Percentiles rank a stretch among this genome's conserved stretches.
Conservation (phyloP, 257 asterid species). For the Solanum clarkiae region DNA sequence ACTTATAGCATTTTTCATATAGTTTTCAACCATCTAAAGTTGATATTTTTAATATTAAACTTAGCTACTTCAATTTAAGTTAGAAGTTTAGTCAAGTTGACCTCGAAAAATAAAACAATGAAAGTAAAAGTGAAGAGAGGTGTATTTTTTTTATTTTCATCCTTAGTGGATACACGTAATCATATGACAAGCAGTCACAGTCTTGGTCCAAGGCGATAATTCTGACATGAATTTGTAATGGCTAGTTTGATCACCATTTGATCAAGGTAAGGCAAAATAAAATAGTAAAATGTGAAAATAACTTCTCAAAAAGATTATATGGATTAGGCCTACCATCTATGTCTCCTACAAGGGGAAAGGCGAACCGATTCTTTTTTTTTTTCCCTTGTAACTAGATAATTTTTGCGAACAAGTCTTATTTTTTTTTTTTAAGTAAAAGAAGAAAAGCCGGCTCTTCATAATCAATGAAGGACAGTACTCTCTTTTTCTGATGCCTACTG, state of each 20-base stretch:
- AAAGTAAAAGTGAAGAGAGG: too few relatives aligned
- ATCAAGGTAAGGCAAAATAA: background rate
- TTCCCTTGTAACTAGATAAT: background rate
- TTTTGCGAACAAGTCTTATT: background rate
- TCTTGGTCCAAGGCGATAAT: background rate
- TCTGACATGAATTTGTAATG: background rate
- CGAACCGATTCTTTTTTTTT: background rate
- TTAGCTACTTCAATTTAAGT: too few relatives aligned
- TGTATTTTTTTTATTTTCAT: background rate
- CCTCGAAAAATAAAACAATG: too few relatives aligned
- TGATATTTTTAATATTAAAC: too few relatives aligned
- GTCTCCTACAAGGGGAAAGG: background rate
- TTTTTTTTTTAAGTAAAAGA: background rate
- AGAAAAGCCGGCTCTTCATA: background rate
- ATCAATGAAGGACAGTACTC: background rate
- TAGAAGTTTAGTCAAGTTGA: too few relatives aligned
- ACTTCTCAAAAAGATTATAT: background rate
- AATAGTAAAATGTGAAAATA: background rate
- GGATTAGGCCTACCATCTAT: background rate
- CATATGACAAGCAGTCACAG: background rate
- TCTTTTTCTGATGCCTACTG: background rate
- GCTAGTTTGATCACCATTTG: background rate
- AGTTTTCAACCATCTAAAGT: too few relatives aligned
- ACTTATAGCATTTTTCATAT: too few relatives aligned
- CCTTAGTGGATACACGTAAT: background rate